These are phyloP conservation scores for Erysimum cheiri DNA, from an alignment of 441 rosid species.

Conservation along the genomic window DNA sequence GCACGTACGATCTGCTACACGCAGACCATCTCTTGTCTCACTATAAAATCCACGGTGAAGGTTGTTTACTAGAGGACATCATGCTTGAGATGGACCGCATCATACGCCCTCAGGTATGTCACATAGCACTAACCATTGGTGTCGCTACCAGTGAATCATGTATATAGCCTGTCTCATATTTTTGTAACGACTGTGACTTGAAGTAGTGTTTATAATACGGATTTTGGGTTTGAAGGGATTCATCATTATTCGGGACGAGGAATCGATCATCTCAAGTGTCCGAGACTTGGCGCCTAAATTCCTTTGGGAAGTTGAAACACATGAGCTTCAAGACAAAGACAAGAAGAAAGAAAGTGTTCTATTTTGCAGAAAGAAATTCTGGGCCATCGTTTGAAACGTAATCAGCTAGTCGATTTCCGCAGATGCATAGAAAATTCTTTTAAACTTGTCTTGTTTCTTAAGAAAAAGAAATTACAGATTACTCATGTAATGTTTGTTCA, in stretches of 20 bases:
- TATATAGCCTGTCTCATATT: background rate
- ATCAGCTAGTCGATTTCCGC: background rate
- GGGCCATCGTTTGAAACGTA: slow-evolving; percentile 57
- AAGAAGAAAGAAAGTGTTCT: slow-evolving; percentile 69
- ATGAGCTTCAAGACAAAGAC: slow-evolving; percentile 59
- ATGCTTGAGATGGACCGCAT: slow-evolving; percentile 97
- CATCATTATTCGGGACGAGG: slow-evolving; percentile 74
- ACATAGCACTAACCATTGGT: background rate
- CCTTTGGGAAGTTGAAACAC: slow-evolving; percentile 76
- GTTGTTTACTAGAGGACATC: slow-evolving; percentile 80
- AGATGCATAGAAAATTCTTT: slow-evolving; percentile 22
- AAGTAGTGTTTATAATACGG: background rate
- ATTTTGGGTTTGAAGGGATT: slow-evolving; percentile 62
- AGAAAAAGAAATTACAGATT: slow-evolving; percentile 1
- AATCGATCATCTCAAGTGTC: slow-evolving; percentile 58
- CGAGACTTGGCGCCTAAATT: slow-evolving; percentile 72
- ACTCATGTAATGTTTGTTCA: slow-evolving; percentile 33
- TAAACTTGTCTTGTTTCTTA: background rate
- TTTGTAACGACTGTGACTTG: background rate
- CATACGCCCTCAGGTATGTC: slow-evolving; percentile 78
- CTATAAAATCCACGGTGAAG: slow-evolving; percentile 55
- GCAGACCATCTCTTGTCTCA: slow-evolving; percentile 68
- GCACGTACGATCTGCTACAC: slow-evolving; percentile 87
- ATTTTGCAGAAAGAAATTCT: slow-evolving; percentile 84
- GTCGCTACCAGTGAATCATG: background rate